These are phyloP conservation scores for Rosa multiflora DNA, from an alignment of 306 rosid genomes.

Conservation along the genomic window DNA sequence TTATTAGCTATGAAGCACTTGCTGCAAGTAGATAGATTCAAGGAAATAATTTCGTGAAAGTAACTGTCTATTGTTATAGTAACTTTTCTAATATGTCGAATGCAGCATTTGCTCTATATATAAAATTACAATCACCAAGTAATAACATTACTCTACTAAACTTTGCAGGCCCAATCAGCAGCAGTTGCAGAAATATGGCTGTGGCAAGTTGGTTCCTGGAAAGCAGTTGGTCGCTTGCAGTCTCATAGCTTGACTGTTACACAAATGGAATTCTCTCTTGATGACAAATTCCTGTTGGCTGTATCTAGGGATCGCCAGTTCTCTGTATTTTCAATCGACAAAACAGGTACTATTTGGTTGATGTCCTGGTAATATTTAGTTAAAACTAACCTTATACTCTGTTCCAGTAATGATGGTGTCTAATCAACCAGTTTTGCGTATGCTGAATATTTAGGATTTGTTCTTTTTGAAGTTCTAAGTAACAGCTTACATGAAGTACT, in stretches of 20 bases:
- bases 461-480: no score
- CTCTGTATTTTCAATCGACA: slow-evolving; percentile 62
- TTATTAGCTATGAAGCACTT: neutral
- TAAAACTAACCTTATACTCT: neutral
- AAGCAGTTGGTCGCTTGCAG: slow-evolving; percentile 74
- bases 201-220: slow-evolving; percentile 96
- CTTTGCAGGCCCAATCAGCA: slow-evolving; percentile 78
- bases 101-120: neutral
- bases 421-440: neutral
- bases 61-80: neutral
- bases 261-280: slow-evolving; percentile 84
- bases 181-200: slow-evolving; percentile 90
- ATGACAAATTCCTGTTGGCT: slow-evolving; percentile 68
- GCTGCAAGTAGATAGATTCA: neutral
- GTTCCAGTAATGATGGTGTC: neutral
- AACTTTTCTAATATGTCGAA: neutral
- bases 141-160: neutral
- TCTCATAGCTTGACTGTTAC: slow-evolving; percentile 91
- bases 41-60: neutral
- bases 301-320: slow-evolving; percentile 98
- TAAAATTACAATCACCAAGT: neutral
- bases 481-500: no score
- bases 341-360: slow-evolving; percentile 50
- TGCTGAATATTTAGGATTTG: neutral
- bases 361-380: neutral